Evolutionary conservation across 2,329 filamentous ascomycete genomes (phyloP), one percentile per base, ranked within the genome.

Genomic region (Whalleya microplaca): DNA sequence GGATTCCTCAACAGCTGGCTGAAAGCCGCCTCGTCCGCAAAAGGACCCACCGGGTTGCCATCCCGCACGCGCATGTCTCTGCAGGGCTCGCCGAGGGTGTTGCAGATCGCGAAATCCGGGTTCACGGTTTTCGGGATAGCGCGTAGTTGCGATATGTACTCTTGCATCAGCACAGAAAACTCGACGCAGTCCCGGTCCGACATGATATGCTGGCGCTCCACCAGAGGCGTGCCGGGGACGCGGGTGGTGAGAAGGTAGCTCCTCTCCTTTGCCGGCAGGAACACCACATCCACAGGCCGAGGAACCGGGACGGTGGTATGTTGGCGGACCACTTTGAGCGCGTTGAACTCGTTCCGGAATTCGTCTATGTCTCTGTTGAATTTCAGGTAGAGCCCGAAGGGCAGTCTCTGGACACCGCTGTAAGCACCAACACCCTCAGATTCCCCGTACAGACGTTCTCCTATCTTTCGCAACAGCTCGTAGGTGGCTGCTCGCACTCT

Each of bases 321-420:
- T 14, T 52, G 58, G 2, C 40, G 62, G 27, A 73, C 53, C 12
- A 65, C 44, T 0, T 49, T 37, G 18, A 75, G 55, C 0, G 70
- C 69, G 21, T 70, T 69, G 50, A 60, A 62, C 52, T 73, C 68
- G 29, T 75, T 74, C 16, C 48, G 58, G 18, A 42, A 41, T 23
- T 27, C n/a, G 29, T 59, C 64, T 10, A 51, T 21, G 2, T 59
- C 49, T 18, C 42, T 12, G 2, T 53, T 16, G 37, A 55, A 51
- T 47, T 74, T 73, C 16, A 74, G 48, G 47, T 69, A 73, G 0
- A 73, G 65, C 7, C 69, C 68, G 50, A 73, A 72, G 2, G 69
- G 70, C 16, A 73, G 49, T 40, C 64, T 61, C 43, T 67, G 65
- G 9, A 68, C 63, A 4, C 16, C 44, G 8, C 45, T 19, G 42